Evolutionary conservation across 441 rosid species (phyloP).

Genomic region (Pelargonium hybrid): DNA sequence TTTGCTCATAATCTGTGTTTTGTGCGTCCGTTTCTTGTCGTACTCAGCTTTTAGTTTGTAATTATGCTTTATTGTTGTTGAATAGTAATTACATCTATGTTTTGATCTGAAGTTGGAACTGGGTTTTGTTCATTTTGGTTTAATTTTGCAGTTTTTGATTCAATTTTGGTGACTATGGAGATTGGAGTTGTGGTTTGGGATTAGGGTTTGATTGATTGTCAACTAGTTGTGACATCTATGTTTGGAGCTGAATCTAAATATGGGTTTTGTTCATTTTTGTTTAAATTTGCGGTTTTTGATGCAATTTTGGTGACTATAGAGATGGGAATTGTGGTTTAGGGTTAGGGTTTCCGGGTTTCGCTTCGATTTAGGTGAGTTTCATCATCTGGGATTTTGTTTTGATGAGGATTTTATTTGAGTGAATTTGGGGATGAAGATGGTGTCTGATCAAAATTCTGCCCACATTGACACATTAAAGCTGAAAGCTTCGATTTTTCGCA

Average conservation of each 20-base stretch:
- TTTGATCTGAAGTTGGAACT: conserved; percentile 20
- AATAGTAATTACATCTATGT: neutral
- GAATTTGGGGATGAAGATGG: conserved; percentile 27
- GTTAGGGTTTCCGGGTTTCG: conserved; percentile 22
- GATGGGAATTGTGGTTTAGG: conserved; percentile 21
- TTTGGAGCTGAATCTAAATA: neutral
- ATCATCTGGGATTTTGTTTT: conserved; percentile 19
- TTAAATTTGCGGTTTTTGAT: conserved; percentile 15
- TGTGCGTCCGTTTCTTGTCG: too few relatives aligned
- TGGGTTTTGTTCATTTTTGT: neutral
- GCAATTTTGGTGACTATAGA: conserved; percentile 22
- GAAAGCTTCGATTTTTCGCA: conserved; percentile 37
- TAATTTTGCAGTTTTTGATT: neutral
- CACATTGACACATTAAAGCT: conserved; percentile 50
- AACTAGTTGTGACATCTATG: neutral
- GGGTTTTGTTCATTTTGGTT: conserved; percentile 2
- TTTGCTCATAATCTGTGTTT: neutral
- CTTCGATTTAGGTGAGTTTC: conserved; percentile 13
- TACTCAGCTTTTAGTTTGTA: too few relatives aligned
- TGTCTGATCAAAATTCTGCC: conserved; percentile 22
- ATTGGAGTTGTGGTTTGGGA: neutral
- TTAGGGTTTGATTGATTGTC: neutral
- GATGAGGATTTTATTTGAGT: conserved; percentile 15
- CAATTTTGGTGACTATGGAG: neutral
- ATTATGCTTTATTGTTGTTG: conserved; percentile 9